Percentiles rank a stretch among this genome's conserved stretches.
phyloP scores from a whole-genome alignment of 495 filamentous ascomycete species.

The Trichodelitschia bisporula region DNA sequence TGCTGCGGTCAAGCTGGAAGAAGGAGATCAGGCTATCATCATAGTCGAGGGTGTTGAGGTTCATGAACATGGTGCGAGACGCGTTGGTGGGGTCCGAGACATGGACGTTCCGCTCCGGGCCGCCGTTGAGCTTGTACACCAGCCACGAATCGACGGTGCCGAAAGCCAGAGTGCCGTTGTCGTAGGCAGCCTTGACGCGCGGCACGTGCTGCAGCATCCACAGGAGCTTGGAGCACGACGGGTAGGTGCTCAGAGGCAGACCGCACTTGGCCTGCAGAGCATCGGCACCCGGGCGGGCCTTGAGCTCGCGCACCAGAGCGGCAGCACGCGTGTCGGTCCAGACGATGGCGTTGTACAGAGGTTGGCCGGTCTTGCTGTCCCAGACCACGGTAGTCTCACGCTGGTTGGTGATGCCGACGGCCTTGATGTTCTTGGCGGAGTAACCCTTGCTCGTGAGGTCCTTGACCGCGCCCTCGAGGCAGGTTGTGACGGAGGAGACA shows the following conservation, averaged over 20 bases:
- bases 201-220: constrained; percentile 61
- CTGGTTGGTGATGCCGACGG: constrained; percentile 84
- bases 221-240: constrained; percentile 65
- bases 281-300: constrained; percentile 36
- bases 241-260: constrained; percentile 79
- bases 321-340: constrained; percentile 84
- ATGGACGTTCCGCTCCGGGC: constrained; percentile 37
- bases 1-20: constrained; percentile 53
- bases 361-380: constrained; percentile 68
- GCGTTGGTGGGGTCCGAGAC: constrained; percentile 92
- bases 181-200: constrained; percentile 50
- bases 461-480: constrained; percentile 61
- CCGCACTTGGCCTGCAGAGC: constrained; percentile 53
- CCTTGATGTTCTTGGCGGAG: constrained; percentile 45
- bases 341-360: constrained; percentile 71
- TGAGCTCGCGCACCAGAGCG: constrained; percentile 57
- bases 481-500: constrained; percentile 54
- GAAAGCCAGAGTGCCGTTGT: constrained; percentile 58
- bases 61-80: constrained; percentile 91
- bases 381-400: constrained; percentile 81
- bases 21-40: constrained; percentile 60
- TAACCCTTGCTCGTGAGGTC: constrained; percentile 48
- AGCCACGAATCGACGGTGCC: constrained; percentile 87
- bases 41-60: constrained; percentile 65
- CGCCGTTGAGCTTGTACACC: constrained; percentile 78